Evolutionary conservation across 139 green algal genomes (phyloP), one percentile per base, ranked within the genome.

Genomic region (Chlorella sp.): DNA sequence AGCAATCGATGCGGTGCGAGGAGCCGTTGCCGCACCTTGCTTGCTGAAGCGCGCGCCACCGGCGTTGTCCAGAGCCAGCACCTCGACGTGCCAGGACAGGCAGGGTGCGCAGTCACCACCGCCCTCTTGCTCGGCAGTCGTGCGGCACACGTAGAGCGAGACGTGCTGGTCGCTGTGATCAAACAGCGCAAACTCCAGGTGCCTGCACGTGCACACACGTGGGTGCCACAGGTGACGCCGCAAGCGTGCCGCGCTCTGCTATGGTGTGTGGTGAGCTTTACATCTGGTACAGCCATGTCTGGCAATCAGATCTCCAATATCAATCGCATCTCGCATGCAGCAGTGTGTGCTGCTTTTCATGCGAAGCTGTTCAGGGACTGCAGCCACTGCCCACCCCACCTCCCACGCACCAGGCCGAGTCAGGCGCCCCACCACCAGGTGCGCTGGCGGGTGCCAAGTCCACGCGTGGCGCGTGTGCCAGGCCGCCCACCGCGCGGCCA

Each of bases 81-180:
- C 55, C 55, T 31, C 55, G 14, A 64, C 55, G 22, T 64, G 20
- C 55, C 55, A 64, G 55, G 55, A 64, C 55, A 64, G 55, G 17
- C 42, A 55, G 42, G 42, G 42, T 10, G 10, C 10, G 42, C 42
- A 24, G 42, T 55, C 10, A 10, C 42, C 17, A 10, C 17, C 42
- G 42, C 10, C 42, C 17, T 10, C 42, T 55, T 10, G 42, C 42
- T 55, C 42, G 17, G 10, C 42, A 17, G 42, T 17, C 17, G 42
- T 55, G 42, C 17, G 42, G 42, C 42, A 55, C 42, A 78, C n/a
- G 73, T 78, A 78, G 4, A 78, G 65, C 6, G 73, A 78, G 0
- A 73, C 73, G 31, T 68, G 73, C 33, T 26, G 31, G 34, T 51
- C 27, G 33, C 71, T 62, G 34, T 73, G 51, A 65, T 78, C 73